Percentiles rank a stretch among this genome's conserved stretches.
phyloP scores from a whole-genome alignment of 2,329 filamentous ascomycete genomes.

The Podosphaera fusca region DNA sequence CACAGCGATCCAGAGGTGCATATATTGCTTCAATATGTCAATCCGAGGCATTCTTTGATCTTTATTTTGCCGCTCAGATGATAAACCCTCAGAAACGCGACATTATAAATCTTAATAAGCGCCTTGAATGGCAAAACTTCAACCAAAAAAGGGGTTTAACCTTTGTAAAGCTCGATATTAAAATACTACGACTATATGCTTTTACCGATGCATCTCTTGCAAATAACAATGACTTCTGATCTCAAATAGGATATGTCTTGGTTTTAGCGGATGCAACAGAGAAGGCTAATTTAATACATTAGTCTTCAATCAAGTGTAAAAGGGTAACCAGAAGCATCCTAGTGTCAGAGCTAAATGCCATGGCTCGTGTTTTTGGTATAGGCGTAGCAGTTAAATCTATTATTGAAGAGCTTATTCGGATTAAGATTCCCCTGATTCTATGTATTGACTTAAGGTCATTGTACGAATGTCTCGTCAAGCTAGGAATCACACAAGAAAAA shows the following conservation, averaged over 20 bases:
- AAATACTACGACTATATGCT: neutral
- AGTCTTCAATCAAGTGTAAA: slow-evolving; percentile 1
- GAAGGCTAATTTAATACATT: neutral
- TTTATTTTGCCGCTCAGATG: neutral
- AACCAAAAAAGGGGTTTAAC: neutral
- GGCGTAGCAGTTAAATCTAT: neutral
- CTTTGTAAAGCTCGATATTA: neutral
- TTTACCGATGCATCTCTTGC: neutral
- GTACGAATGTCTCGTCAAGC: neutral
- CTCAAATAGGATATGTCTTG: neutral
- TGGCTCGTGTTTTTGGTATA: neutral
- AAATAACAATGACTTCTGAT: neutral
- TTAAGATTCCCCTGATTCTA: neutral
- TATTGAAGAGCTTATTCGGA: neutral
- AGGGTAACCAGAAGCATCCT: neutral
- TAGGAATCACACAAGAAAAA: neutral
- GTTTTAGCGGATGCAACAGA: too few relatives aligned
- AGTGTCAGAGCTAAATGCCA: neutral
- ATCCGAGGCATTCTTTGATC: slow-evolving; percentile 2
- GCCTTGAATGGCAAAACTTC: neutral
- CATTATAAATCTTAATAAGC: neutral
- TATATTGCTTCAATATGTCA: slow-evolving; percentile 3
- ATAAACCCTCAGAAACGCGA: neutral
- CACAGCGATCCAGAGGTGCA: slow-evolving; percentile 1
- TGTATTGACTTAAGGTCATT: neutral